Evolutionary conservation across 345 rosid species (phyloP).

Genomic region (Camelina laxa): DNA sequence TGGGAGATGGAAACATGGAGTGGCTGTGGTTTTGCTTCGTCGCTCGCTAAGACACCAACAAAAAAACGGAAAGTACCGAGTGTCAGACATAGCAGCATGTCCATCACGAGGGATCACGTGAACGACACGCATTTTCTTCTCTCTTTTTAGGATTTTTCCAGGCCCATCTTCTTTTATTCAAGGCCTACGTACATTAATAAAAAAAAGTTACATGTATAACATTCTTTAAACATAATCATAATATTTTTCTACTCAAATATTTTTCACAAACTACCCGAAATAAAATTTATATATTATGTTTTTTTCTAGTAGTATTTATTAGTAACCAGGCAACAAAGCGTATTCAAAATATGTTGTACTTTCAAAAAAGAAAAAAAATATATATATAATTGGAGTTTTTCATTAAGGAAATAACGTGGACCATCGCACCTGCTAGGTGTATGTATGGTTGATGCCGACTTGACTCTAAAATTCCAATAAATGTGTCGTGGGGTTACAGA

Average conservation of each 20-base stretch:
- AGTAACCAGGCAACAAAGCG: neutral
- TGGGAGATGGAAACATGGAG: conserved; percentile 36
- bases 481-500: conserved; percentile 41
- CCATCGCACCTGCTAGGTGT: conserved; percentile 36
- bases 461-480: conserved; percentile 36
- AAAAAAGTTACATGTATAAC: neutral
- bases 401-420: conserved; percentile 24
- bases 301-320: neutral
- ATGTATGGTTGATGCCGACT: conserved; percentile 36
- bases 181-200: neutral
- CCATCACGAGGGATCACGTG: conserved; percentile 55
- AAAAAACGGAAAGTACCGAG: conserved; percentile 30
- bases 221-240: neutral
- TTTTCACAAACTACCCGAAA: neutral
- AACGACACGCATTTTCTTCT: conserved; percentile 42
- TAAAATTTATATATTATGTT: neutral
- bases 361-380: too few relatives aligned
- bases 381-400: neutral
- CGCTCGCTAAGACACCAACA: conserved; percentile 27
- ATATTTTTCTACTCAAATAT: neutral
- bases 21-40: conserved; percentile 51
- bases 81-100: conserved; percentile 59
- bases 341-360: conserved; percentile 1
- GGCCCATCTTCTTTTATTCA: conserved; percentile 35
- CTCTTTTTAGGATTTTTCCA: conserved; percentile 14